phyloP scores from a whole-genome alignment of 2,329 filamentous ascomycete genomes.

The Trichophyton schoenleinii region DNA sequence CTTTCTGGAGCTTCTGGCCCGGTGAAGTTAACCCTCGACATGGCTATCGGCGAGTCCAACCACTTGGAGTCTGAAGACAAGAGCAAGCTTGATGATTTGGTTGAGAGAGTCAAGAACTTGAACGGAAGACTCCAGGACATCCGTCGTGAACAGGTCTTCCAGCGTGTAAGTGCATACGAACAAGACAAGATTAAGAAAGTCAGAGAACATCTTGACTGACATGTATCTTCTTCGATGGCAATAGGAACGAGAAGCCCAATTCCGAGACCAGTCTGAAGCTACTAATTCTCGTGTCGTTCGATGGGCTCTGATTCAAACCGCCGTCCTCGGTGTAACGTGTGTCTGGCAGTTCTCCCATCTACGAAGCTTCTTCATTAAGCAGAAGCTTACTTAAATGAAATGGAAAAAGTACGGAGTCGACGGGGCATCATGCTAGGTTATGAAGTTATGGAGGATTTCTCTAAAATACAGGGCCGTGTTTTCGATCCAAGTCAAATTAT shows the following conservation, averaged over 20 bases:
- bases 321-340: slow-evolving; percentile 73
- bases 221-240: not conserved
- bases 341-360: slow-evolving; percentile 96
- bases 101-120: slow-evolving; percentile 75
- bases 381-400: slow-evolving; percentile 72
- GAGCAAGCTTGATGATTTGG: slow-evolving; percentile 80
- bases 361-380: slow-evolving; percentile 97
- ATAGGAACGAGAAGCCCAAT: slow-evolving; percentile 92
- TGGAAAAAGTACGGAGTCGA: not conserved
- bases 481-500: not conserved
- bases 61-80: slow-evolving; percentile 91
- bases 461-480: not conserved
- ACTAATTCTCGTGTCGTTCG: slow-evolving; percentile 86
- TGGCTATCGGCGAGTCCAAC: slow-evolving; percentile 89
- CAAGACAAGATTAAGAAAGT: not conserved
- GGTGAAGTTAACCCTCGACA: slow-evolving; percentile 72
- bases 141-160: slow-evolving; percentile 87
- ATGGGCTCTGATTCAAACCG: slow-evolving; percentile 85
- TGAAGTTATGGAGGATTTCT: slow-evolving; percentile 1
- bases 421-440: not conserved
- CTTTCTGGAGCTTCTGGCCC: slow-evolving; percentile 58
- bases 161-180: slow-evolving; percentile 50
- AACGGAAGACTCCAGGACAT: slow-evolving; percentile 81
- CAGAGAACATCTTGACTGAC: slow-evolving; percentile 1
- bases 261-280: slow-evolving; percentile 90